These are phyloP conservation scores for Pseudopithomyces maydicus DNA, from an alignment of 2,329 filamentous ascomycete genomes.

Conservation along the genomic window DNA sequence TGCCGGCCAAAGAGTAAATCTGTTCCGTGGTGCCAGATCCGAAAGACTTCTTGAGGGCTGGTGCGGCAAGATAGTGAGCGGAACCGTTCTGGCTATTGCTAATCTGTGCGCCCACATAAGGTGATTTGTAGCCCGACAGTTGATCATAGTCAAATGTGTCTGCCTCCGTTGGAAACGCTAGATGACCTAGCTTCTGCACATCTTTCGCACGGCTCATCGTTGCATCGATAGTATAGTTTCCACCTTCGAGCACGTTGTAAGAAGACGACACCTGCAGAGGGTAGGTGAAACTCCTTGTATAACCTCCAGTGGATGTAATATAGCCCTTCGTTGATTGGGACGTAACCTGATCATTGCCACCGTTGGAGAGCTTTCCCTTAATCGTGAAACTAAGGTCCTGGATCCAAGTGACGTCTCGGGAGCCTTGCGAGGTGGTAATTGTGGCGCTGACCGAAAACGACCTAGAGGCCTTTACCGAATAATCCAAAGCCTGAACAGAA, in stretches of 20 bases:
- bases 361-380: conserved; percentile 58
- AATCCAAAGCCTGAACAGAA: conserved; percentile 64
- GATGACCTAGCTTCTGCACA: conserved; percentile 50
- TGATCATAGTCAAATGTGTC: conserved; percentile 58
- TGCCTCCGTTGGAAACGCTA: conserved; percentile 65
- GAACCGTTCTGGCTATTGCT: conserved; percentile 63
- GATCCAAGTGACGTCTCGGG: conserved; percentile 56
- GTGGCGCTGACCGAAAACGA: conserved; percentile 59
- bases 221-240: conserved; percentile 53
- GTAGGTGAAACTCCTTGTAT: conserved; percentile 59
- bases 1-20: conserved; percentile 59
- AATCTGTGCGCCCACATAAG: conserved; percentile 49
- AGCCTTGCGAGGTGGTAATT: conserved; percentile 56
- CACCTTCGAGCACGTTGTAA: conserved; percentile 48
- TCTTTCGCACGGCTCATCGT: conserved; percentile 56
- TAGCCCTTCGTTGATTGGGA: conserved; percentile 58
- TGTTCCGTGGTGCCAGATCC: conserved; percentile 64
- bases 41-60: conserved; percentile 54
- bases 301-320: conserved; percentile 47
- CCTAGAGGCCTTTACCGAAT: conserved; percentile 63
- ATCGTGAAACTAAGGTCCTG: conserved; percentile 65
- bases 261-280: conserved; percentile 64
- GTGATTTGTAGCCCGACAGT: conserved; percentile 12
- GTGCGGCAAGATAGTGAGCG: conserved; percentile 58
- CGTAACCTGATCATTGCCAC: conserved; percentile 60